A percentile compares a stretch with the other conserved stretches of the same genome.
phyloP scores from a whole-genome alignment of 441 rosid genomes.

The Populus tomentosa region DNA sequence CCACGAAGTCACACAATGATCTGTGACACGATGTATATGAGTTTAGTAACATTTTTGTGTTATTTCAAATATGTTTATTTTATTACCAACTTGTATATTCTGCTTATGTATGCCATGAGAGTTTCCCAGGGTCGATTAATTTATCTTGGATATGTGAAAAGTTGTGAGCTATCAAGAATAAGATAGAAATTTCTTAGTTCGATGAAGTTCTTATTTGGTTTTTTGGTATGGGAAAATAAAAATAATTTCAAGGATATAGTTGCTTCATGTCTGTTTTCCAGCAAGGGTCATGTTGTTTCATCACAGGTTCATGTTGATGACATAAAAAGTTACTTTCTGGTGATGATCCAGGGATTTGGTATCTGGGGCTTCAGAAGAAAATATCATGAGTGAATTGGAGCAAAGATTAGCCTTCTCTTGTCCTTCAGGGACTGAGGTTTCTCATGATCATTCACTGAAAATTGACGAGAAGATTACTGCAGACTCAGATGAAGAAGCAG shows the following conservation, averaged over 20 bases:
- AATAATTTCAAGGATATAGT: neutral
- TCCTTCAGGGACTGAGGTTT: slow-evolving; percentile 47
- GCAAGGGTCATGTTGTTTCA: neutral
- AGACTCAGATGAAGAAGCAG: slow-evolving; percentile 35
- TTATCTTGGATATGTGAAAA: neutral
- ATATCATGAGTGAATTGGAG: slow-evolving; percentile 77
- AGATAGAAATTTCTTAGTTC: neutral
- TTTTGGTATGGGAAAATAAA: neutral
- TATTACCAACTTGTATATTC: neutral
- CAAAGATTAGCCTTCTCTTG: slow-evolving; percentile 44
- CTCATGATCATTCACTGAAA: slow-evolving; percentile 48
- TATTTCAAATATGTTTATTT: neutral
- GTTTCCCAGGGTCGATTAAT: neutral
- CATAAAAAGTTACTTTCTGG: neutral
- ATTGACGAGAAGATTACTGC: slow-evolving; percentile 73
- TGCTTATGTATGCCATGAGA: neutral
- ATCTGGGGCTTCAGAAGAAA: slow-evolving; percentile 64
- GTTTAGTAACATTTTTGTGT: neutral
- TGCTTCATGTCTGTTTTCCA: neutral
- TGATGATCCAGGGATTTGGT: slow-evolving; percentile 24
- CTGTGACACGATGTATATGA: neutral
- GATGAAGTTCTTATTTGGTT: neutral
- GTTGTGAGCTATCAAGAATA: neutral
- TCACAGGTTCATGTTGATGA: neutral
- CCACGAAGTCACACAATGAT: neutral